A percentile compares a stretch with the other conserved stretches of the same genome.
phyloP scores from a whole-genome alignment of 2,329 filamentous ascomycete genomes.

The Sporothrix luriei region DNA sequence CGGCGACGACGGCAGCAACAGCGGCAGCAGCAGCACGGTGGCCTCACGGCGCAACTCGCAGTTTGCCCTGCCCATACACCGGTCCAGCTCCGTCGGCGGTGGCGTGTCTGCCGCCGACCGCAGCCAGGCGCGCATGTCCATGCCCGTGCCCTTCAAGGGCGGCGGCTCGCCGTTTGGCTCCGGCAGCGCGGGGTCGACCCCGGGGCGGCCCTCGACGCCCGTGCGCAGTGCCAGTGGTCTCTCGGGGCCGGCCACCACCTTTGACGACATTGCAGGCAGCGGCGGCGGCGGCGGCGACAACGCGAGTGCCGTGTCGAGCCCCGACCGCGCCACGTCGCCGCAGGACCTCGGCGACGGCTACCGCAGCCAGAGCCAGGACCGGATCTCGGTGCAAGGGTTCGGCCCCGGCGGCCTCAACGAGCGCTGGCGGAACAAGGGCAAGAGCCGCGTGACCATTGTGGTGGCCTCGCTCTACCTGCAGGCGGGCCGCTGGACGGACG shows the following conservation, averaged over 20 bases:
- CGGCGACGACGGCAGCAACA: slow-evolving; percentile 18
- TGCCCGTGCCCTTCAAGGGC: slow-evolving; percentile 64
- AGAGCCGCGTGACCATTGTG: slow-evolving; percentile 75
- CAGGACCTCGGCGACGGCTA: slow-evolving; percentile 50
- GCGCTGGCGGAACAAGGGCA: slow-evolving; percentile 76
- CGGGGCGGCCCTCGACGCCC: slow-evolving; percentile 56
- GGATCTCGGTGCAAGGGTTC: slow-evolving; percentile 71
- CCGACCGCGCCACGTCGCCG: slow-evolving; percentile 46
- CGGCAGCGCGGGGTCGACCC: slow-evolving; percentile 50
- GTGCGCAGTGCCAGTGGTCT: slow-evolving; percentile 49
- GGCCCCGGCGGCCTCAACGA: slow-evolving; percentile 72
- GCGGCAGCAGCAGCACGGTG: slow-evolving; percentile 29
- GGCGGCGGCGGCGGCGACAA: slow-evolving; percentile 43
- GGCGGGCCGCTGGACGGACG: slow-evolving; percentile 87
- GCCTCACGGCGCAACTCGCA: slow-evolving; percentile 58
- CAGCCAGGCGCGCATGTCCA: slow-evolving; percentile 72
- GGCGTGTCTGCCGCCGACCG: slow-evolving; percentile 53
- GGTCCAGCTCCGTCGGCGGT: slow-evolving; percentile 58
- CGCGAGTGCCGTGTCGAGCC: slow-evolving; percentile 45
- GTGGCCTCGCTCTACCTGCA: slow-evolving; percentile 85
- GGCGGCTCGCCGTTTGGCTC: slow-evolving; percentile 48
- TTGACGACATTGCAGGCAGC: slow-evolving; percentile 50
- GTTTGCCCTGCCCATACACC: slow-evolving; percentile 50
- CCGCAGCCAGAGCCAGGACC: slow-evolving; percentile 57
- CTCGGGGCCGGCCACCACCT: slow-evolving; percentile 53